Base-by-base conservation (phyloP, 2,329 filamentous ascomycete genomes). In the Pseudogymnoascus pannorum region DNA sequence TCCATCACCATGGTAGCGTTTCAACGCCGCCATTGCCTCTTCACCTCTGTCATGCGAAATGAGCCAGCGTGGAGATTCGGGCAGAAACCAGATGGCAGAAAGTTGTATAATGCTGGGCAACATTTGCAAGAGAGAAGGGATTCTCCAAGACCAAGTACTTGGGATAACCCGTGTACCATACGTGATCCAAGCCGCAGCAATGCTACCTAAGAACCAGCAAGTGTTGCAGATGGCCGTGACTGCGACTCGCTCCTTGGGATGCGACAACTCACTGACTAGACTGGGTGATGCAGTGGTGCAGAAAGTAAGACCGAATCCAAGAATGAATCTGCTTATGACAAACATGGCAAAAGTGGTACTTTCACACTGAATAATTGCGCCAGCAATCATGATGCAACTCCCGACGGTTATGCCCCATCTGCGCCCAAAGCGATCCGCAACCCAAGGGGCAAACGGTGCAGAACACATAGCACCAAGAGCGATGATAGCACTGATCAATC, bases 271-370 rank as follows among this genome's bases (percentile, higher is more conserved):
- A 65, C 77, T 79, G 4, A 83, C 76, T 62, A 83, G 68, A 4
- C 76, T 74, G 1, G 81, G 80, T 0, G 77, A 78, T 0, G 78
- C 76, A 24, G 81, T 78, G 42, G 80, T 82, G 35, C 76, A 77
- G 64, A 81, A 81, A 0, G 77, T 75, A 20, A 82, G 75, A 3
- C 82, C 81, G 29, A 82, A 79, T 1, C 82, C 82, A 7, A 84
- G 73, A 12, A 84, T 69, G 61, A 81, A 78, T 61, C 81, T 76
- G 22, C 79, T 76, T 5, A 79, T 72, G 35, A 84, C 75, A 66
- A 82, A 84, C 80, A 83, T 83, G 58, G 72, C 80, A 51, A 73
- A 31, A 5, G 38, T 70, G 20, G 62, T 59, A 22, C 69, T 69
- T 33, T 67, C 68, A 6, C 69, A 69, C 58, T 75, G 73, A 0